Conservation (phyloP, 177 flowering plant genomes). For the Telopea speciosissima region DNA sequence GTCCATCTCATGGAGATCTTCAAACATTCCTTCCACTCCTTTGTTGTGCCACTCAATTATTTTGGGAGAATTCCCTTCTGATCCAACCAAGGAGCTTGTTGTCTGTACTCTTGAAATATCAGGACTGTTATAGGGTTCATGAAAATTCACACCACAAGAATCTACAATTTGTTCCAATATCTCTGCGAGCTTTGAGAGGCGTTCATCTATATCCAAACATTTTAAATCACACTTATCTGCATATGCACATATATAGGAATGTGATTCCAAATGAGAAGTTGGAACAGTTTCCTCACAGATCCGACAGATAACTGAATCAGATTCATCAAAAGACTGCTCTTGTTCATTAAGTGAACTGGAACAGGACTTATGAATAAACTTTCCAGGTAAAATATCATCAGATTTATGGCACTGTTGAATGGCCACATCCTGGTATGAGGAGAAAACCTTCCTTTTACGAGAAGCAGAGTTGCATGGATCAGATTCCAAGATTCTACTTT, state of each 20-base stretch:
- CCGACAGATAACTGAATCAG: slow-evolving; percentile 56
- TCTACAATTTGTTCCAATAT: slow-evolving; percentile 59
- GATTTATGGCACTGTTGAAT: slow-evolving; percentile 20
- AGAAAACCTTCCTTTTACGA: slow-evolving; percentile 3
- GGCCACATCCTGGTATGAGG: slow-evolving; percentile 11
- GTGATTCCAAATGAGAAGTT: slow-evolving; percentile 50
- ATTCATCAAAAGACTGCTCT: slow-evolving; percentile 28
- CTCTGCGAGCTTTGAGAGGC: slow-evolving; percentile 51
- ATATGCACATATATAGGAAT: slow-evolving; percentile 74
- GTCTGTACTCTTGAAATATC: slow-evolving; percentile 30
- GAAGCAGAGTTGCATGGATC: slow-evolving; percentile 8
- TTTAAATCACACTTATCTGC: slow-evolving; percentile 66
- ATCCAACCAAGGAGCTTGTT: slow-evolving; percentile 18
- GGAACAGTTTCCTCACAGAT: slow-evolving; percentile 78
- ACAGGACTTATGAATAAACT: slow-evolving; percentile 14
- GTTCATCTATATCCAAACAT: slow-evolving; percentile 45
- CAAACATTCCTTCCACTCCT: slow-evolving; percentile 71
- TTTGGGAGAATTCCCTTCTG: slow-evolving; percentile 54
- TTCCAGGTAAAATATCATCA: slow-evolving; percentile 22
- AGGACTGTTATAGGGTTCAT: slow-evolving; percentile 39
- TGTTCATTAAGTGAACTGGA: slow-evolving; percentile 26
- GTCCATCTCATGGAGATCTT: slow-evolving; percentile 79
- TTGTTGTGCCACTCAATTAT: slow-evolving; percentile 53
- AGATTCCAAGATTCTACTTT: slow-evolving; percentile 9
- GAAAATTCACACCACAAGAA: slow-evolving; percentile 29